Evolutionary conservation across 371 early-diverging fungal genomes (phyloP).

Genomic region (Polyrhizophydium stewartii): DNA sequence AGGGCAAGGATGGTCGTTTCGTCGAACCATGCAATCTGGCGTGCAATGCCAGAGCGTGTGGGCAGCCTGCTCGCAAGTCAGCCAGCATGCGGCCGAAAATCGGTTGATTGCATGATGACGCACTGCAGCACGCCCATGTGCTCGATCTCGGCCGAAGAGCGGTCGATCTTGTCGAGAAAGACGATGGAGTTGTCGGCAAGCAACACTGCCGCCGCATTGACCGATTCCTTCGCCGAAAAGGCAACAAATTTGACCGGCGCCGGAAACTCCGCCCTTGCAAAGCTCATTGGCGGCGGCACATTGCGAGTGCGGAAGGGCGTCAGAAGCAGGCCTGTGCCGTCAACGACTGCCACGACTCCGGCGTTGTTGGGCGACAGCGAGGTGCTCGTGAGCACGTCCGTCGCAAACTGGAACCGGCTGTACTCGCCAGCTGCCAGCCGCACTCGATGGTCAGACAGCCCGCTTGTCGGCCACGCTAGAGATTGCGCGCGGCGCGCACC

Average conservation of each 20-base stretch:
- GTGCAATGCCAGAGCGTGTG: not conserved
- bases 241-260: slow-evolving; percentile 55
- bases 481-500: too few species aligned
- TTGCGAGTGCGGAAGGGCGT: slow-evolving; percentile 86
- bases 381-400: slow-evolving; percentile 56
- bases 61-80: not conserved
- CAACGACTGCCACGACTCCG: slow-evolving; percentile 72
- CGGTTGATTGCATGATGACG: not conserved
- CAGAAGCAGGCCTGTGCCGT: slow-evolving; percentile 64
- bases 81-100: not conserved
- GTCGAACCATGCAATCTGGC: slow-evolving; percentile 2
- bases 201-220: not conserved
- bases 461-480: too few species aligned
- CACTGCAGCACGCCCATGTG: not conserved
- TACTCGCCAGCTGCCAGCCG: slow-evolving; percentile 45
- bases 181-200: not conserved
- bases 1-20: slow-evolving; percentile 1
- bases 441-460: too few species aligned
- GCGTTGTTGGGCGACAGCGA: slow-evolving; percentile 49
- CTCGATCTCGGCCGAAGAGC: not conserved
- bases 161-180: slow-evolving; percentile 1
- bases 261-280: slow-evolving; percentile 37
- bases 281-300: slow-evolving; percentile 92
- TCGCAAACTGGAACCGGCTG: slow-evolving; percentile 46
- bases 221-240: slow-evolving; percentile 31